phyloP scores from a whole-genome alignment of 1,284 basidiomycete genomes.

The Ceratorhiza oryzae-sativae region DNA sequence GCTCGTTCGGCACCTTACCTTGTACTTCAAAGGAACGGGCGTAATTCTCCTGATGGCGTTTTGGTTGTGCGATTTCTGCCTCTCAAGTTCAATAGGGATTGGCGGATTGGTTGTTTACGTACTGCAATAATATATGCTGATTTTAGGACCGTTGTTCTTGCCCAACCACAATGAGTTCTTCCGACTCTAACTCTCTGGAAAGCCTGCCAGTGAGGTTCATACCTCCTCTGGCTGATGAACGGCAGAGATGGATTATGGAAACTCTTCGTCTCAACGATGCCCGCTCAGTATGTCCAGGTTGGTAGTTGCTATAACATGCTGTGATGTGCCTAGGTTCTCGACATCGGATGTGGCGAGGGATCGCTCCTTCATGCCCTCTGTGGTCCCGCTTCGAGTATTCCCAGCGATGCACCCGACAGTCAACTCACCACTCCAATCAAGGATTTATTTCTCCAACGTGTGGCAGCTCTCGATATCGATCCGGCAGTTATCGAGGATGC shows the following conservation, averaged over 20 bases:
- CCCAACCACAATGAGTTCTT: constrained; percentile 13
- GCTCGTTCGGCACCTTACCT: constrained; percentile 40
- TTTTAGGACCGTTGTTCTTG: background rate
- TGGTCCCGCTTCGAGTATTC: constrained; percentile 73
- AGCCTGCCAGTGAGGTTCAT: constrained; percentile 30
- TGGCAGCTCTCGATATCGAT: constrained; percentile 76
- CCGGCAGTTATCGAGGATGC: constrained; percentile 61
- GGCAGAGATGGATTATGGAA: constrained; percentile 37
- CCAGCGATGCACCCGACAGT: constrained; percentile 41
- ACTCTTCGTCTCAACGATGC: constrained; percentile 22
- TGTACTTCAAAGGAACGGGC: constrained; percentile 39
- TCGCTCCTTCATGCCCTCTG: constrained; percentile 71
- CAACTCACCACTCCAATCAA: constrained; percentile 55
- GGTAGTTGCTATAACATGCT: background rate
- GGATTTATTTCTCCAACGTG: constrained; percentile 63
- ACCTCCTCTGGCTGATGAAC: constrained; percentile 25
- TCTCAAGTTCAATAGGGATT: background rate
- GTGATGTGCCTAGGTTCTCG: constrained; percentile 64
- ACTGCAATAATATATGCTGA: background rate
- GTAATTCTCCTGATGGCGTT: constrained; percentile 40
- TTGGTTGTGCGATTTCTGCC: constrained; percentile 10
- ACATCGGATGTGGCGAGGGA: constrained; percentile 83
- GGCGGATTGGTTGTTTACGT: constrained; percentile 1
- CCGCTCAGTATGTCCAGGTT: constrained; percentile 4
- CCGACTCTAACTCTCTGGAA: background rate